phyloP scores from a whole-genome alignment of 23 red algal species.

The Gracilaria domingensis region DNA sequence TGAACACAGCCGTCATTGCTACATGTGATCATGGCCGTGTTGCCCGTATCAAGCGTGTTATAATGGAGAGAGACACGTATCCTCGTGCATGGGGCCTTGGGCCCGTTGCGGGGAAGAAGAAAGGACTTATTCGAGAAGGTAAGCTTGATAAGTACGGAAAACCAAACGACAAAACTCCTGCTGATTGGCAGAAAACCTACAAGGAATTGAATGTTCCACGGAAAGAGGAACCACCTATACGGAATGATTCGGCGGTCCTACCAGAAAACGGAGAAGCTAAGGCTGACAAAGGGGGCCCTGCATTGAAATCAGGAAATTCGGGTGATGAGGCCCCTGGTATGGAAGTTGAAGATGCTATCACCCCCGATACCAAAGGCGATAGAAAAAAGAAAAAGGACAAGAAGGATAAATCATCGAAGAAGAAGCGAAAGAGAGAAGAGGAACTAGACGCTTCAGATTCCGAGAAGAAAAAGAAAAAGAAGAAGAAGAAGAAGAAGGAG shows the following conservation, averaged over 20 bases:
- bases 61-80: constrained; percentile 98
- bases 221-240: background rate
- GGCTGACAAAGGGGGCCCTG: background rate
- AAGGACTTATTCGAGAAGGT: constrained; percentile 81
- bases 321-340: background rate
- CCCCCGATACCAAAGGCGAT: background rate
- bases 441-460: background rate
- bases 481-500: constrained; percentile 41
- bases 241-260: background rate
- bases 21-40: constrained; percentile 96
- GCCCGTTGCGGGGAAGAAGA: constrained; percentile 96
- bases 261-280: background rate
- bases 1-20: constrained; percentile 95
- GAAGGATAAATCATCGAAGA: constrained; percentile 40
- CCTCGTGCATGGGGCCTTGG: constrained; percentile 97
- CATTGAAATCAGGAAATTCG: background rate
- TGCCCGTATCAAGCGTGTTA: constrained; percentile 95
- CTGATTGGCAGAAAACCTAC: constrained; percentile 43
- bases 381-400: constrained; percentile 42
- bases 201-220: background rate
- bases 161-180: constrained; percentile 89
- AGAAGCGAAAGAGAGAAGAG: constrained; percentile 47
- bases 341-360: constrained; percentile 38
- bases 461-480: constrained; percentile 51
- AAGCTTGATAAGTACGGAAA: constrained; percentile 98